phyloP scores from a whole-genome alignment of 2,329 filamentous ascomycete genomes.

The Pseudogymnoascus sp. region DNA sequence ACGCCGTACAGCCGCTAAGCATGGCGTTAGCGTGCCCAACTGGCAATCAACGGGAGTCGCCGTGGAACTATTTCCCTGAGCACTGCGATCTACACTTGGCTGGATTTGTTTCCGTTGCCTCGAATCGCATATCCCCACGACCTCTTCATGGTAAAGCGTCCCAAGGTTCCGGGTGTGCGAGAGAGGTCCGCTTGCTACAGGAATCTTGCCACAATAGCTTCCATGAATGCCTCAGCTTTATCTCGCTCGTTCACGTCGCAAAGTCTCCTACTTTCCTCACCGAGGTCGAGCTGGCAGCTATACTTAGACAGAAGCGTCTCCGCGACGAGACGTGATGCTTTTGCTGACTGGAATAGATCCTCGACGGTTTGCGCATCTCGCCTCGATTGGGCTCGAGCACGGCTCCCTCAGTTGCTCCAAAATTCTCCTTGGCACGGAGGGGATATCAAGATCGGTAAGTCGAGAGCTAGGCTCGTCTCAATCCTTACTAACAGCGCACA shows the following conservation, averaged over 20 bases:
- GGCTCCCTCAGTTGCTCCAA: constrained; percentile 10
- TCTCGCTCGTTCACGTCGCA: not conserved
- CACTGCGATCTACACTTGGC: too few relatives aligned
- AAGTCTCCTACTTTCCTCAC: not conserved
- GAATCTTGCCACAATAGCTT: too few relatives aligned
- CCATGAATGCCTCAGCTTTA: too few relatives aligned
- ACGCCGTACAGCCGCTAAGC: too few relatives aligned
- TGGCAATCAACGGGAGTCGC: too few relatives aligned
- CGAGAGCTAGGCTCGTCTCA: not conserved
- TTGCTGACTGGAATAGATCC: constrained; percentile 2
- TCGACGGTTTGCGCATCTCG: not conserved
- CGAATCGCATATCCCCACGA: too few relatives aligned
- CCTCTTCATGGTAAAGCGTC: too few relatives aligned
- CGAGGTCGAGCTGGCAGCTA: not conserved
- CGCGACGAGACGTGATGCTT: not conserved
- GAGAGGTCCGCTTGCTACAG: too few relatives aligned
- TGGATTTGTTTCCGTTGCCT: too few relatives aligned
- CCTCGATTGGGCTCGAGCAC: constrained; percentile 3
- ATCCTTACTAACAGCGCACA: not conserved
- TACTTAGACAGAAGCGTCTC: not conserved
- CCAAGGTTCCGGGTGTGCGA: too few relatives aligned
- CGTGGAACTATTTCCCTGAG: too few relatives aligned
- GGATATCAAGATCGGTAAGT: constrained; percentile 18
- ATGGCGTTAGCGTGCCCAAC: too few relatives aligned
- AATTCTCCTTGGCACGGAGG: constrained; percentile 7